Conservation (phyloP, 495 filamentous ascomycete species). For the Aspergillus bertholletiae region DNA sequence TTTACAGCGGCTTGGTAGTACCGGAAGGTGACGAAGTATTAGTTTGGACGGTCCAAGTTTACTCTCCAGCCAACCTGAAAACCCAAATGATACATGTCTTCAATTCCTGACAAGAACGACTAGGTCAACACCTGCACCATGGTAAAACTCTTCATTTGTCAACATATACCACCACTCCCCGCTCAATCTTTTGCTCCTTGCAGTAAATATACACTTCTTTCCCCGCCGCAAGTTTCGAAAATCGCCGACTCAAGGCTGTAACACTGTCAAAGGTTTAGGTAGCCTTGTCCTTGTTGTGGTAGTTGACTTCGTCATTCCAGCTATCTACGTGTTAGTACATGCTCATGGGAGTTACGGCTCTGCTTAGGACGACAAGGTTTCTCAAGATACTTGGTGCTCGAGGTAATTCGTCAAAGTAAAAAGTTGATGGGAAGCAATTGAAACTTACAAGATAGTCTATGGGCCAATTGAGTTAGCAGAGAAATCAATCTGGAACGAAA, state of each 20-base stretch:
- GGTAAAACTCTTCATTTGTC: neutral
- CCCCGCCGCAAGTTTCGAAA: neutral
- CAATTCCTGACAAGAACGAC: neutral
- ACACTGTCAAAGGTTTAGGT: constrained; percentile 36
- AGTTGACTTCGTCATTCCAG: constrained; percentile 95
- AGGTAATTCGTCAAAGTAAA: neutral
- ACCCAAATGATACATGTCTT: neutral
- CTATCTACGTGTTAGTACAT: constrained; percentile 42
- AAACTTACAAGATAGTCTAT: constrained; percentile 66
- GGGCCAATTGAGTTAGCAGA: constrained; percentile 26
- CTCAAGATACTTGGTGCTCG: neutral
- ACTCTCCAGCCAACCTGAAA: neutral
- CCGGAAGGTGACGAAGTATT: constrained; percentile 7
- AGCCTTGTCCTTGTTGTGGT: constrained; percentile 87
- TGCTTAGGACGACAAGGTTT: neutral
- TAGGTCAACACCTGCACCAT: constrained; percentile 1
- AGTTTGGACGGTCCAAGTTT: neutral
- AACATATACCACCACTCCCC: constrained; percentile 11
- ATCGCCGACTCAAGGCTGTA: neutral
- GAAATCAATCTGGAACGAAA: neutral
- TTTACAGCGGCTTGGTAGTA: constrained; percentile 41
- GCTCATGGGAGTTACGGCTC: neutral
- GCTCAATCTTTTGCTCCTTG: constrained; percentile 11
- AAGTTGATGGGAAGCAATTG: neutral
- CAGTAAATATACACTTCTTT: constrained; percentile 22